Evolutionary conservation across 495 filamentous ascomycete species (phyloP), one percentile per base, ranked within the genome.

Genomic region (Pyronema domesticum): DNA sequence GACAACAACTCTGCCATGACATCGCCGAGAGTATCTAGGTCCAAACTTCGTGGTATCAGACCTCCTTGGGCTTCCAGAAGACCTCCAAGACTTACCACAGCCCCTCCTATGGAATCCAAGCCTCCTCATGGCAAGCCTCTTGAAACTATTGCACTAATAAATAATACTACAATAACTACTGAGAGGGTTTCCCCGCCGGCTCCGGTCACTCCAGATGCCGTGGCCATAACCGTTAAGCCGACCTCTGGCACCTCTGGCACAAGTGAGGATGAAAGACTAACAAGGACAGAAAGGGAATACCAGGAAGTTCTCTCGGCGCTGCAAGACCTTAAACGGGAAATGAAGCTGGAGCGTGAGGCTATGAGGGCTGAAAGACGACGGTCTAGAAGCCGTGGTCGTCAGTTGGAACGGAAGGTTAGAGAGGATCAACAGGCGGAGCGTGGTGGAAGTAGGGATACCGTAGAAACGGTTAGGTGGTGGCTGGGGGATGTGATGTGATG

Each of bases 221-320:
- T 30, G 23, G 23, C 23, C 51, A 43, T 30, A 30, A 30, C 23
- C 23, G 23, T 30, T 5, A 5, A 30, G 23, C 23, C 23, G 23
- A 30, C 23, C 23, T 2, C 23, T 30, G 15, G 11, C 37, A 30
- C 23, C 23, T 2, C 23, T 30, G 15, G 11, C 37, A 9, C 8
- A 35, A 11, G 7, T 18, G 52, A 36, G n/a, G 40, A 46, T 19
- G 61, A 63, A 36, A 60, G 49, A 35, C 51, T 63, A 9, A 63
- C 59, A 2, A 63, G 61, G 37, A 63, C 61, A n/a, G 61, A 63
- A 37, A 59, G 59, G 39, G 61, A 63, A 44, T 63, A 61, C 39
- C 61, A 63, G 42, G 61, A 63, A 14, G 10, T 62, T 8, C 14
- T 63, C 7, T 4, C 35, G 14, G 37, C 50, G 13, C 34, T 63